Evolutionary conservation across 179 eudicot genomes (phyloP).

Genomic region (Beta corolliflora): DNA sequence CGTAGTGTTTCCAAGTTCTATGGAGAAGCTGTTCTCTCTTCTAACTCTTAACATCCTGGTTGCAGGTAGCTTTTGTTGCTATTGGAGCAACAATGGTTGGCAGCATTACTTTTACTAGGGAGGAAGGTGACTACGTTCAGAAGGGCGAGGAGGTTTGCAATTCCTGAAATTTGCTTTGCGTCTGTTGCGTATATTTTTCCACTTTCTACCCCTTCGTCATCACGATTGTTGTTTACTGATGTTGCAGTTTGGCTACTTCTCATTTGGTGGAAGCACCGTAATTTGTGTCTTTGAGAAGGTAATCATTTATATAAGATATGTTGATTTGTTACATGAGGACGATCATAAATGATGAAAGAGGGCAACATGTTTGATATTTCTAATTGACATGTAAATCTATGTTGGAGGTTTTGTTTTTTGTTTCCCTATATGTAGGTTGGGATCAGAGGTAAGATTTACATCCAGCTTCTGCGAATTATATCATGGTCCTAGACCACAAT

Average conservation of each 20-base stretch:
- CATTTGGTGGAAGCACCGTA: conserved; percentile 98
- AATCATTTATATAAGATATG: conserved; percentile 6
- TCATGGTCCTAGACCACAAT: too few relatives aligned
- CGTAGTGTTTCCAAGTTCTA: not conserved
- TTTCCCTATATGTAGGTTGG: too few relatives aligned
- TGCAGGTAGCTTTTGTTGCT: conserved; percentile 98
- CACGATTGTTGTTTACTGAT: conserved; percentile 19
- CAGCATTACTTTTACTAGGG: conserved; percentile 75
- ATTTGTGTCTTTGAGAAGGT: conserved; percentile 97
- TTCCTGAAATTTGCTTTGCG: conserved; percentile 8
- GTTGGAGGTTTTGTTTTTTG: too few relatives aligned
- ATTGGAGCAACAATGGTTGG: conserved; percentile 99
- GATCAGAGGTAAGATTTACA: too few relatives aligned
- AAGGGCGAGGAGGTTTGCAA: conserved; percentile 89
- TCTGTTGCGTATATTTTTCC: not conserved
- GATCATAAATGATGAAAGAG: not conserved
- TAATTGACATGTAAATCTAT: not conserved
- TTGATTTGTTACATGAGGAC: not conserved
- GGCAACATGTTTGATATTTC: not conserved
- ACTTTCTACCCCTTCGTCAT: conserved; percentile 3
- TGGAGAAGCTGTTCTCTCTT: not conserved
- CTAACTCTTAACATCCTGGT: conserved; percentile 1
- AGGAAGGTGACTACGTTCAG: conserved; percentile 67
- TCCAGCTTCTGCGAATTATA: too few relatives aligned
- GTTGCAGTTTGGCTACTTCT: conserved; percentile 89